phyloP scores from a whole-genome alignment of 495 filamentous ascomycete genomes.

The Annulohypoxylon nitens region DNA sequence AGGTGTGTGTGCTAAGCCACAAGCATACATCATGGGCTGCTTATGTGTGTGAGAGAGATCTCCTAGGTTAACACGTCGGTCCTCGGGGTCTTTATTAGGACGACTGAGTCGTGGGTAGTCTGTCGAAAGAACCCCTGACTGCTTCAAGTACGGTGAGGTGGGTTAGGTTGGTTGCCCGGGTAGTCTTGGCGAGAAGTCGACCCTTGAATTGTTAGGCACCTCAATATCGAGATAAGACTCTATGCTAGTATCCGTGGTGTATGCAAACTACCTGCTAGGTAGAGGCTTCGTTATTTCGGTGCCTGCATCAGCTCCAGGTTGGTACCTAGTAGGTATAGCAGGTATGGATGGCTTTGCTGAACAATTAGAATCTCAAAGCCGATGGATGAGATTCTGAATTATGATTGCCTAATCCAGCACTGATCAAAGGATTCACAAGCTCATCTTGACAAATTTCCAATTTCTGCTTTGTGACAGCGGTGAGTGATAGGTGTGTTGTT shows the following conservation, averaged over 20 bases:
- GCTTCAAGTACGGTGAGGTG: slow-evolving; percentile 14
- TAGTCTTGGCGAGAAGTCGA: slow-evolving; percentile 36
- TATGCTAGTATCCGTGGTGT: neutral
- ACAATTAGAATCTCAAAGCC: slow-evolving; percentile 11
- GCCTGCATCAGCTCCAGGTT: slow-evolving; percentile 9
- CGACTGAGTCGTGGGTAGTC: slow-evolving; percentile 13
- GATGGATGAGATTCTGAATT: slow-evolving; percentile 22
- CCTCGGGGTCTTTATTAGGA: slow-evolving; percentile 20
- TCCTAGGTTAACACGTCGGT: neutral
- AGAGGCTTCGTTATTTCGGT: slow-evolving; percentile 11
- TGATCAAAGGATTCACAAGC: slow-evolving; percentile 7
- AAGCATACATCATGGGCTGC: slow-evolving; percentile 22
- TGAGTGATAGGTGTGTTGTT: slow-evolving; percentile 21
- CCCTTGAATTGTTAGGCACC: slow-evolving; percentile 31
- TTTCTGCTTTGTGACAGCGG: slow-evolving; percentile 35
- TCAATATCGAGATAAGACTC: slow-evolving; percentile 30
- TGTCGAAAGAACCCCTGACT: slow-evolving; percentile 11
- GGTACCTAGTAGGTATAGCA: too few species aligned
- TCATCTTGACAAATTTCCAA: slow-evolving; percentile 9
- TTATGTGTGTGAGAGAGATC: neutral
- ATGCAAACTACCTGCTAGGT: slow-evolving; percentile 5
- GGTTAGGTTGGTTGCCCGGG: slow-evolving; percentile 21
- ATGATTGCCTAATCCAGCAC: slow-evolving; percentile 27
- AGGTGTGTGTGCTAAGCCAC: slow-evolving; percentile 31
- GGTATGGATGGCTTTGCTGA: neutral